Percentiles rank a stretch among this genome's conserved stretches.
Evolutionary conservation across 1,284 basidiomycete species (phyloP).

Genomic region (Cronartium ribicola): DNA sequence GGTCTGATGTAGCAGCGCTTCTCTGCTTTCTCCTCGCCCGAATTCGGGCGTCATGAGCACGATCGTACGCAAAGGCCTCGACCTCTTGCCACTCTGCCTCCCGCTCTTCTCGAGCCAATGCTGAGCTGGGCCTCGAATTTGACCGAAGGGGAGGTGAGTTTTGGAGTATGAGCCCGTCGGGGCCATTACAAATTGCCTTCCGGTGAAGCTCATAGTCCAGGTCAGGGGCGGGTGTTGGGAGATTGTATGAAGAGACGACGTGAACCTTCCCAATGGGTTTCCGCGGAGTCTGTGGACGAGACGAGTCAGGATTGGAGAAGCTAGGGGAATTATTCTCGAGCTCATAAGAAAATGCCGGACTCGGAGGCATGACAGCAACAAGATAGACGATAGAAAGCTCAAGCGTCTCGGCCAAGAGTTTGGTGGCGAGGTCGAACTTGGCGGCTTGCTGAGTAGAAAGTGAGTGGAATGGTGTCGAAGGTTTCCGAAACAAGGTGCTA

Average conservation of each 20-base stretch:
- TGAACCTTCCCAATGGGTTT: constrained; percentile 5
- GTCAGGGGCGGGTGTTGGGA: constrained; percentile 44
- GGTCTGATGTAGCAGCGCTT: neutral
- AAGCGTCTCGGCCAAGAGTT: constrained; percentile 45
- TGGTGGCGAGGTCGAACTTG: constrained; percentile 45
- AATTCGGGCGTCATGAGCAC: neutral
- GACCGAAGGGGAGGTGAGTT: constrained; percentile 40
- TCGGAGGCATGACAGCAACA: constrained; percentile 3
- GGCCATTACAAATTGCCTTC: constrained; percentile 45
- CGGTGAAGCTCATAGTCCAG: constrained; percentile 48
- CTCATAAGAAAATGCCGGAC: neutral
- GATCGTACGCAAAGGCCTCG: neutral
- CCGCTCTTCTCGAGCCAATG: neutral
- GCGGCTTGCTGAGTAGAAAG: constrained; percentile 2
- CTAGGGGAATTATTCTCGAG: too few relatives aligned
- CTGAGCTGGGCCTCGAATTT: neutral
- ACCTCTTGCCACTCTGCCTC: neutral
- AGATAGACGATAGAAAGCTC: constrained; percentile 47
- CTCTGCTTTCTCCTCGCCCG: neutral
- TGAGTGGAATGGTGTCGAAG: neutral
- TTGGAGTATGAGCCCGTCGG: constrained; percentile 47
- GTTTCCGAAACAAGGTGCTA: neutral
- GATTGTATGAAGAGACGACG: constrained; percentile 44
- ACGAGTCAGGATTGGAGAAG: neutral
- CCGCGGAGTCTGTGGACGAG: neutral